Percentiles rank a stretch among this genome's conserved stretches.
Evolutionary conservation across 306 rosid species (phyloP).

Genomic region (Pyrus bretschneideri): DNA sequence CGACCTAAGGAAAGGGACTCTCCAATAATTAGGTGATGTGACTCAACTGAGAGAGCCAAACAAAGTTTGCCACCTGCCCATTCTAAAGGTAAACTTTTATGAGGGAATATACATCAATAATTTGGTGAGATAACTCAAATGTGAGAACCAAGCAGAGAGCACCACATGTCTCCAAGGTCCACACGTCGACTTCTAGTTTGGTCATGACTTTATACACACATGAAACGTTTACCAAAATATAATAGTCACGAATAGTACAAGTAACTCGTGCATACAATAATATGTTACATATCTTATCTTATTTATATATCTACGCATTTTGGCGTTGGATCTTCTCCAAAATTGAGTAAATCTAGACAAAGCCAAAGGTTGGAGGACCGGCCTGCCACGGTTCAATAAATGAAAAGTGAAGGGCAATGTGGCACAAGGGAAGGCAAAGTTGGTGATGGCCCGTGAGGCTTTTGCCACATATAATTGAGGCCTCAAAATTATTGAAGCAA

Average conservation of each 20-base stretch:
- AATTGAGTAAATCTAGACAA: slow-evolving; percentile 13
- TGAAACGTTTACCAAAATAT: not conserved
- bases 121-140: not conserved
- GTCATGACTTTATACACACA: no score
- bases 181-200: not conserved
- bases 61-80: not conserved
- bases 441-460: slow-evolving; percentile 19
- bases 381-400: slow-evolving; percentile 8
- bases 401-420: slow-evolving; percentile 19
- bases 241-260: not conserved
- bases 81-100: no score
- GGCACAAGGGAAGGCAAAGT: slow-evolving; percentile 34
- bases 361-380: slow-evolving; percentile 8
- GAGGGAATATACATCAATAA: not conserved
- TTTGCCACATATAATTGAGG: slow-evolving; percentile 1
- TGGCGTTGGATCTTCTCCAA: not conserved
- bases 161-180: not conserved
- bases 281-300: not conserved
- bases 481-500: slow-evolving; percentile 12
- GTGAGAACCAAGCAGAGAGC: not conserved
- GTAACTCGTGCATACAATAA: slow-evolving; percentile 30
- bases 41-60: no score
- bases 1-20: not conserved
- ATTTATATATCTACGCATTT: not conserved
- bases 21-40: not conserved